Conservation (phyloP, 495 filamentous ascomycete species). For the Daldinia loculata region DNA sequence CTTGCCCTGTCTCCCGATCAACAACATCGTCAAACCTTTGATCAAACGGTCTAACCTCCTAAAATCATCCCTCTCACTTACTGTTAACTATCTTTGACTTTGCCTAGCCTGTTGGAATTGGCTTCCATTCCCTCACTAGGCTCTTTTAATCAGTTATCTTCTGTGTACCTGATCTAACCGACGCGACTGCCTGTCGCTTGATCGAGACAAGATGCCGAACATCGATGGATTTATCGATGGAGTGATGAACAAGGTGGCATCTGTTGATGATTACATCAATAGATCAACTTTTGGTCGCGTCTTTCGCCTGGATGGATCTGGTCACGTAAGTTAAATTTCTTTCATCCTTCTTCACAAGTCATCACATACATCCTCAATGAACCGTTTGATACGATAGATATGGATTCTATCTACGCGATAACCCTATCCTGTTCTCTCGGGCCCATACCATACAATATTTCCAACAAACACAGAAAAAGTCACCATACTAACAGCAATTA, state of each 20-base stretch:
- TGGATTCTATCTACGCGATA: constrained; percentile 6
- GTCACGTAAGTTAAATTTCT: constrained; percentile 63
- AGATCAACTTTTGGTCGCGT: constrained; percentile 67
- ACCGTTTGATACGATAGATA: constrained; percentile 2
- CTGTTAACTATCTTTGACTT: not conserved
- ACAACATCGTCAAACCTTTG: constrained; percentile 11
- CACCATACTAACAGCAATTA: constrained; percentile 48
- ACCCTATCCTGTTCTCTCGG: not conserved
- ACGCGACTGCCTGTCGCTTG: constrained; percentile 14
- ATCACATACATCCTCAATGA: not conserved
- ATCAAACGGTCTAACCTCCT: not conserved
- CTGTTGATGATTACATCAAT: constrained; percentile 50
- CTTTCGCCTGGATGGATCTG: constrained; percentile 75
- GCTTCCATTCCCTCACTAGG: not conserved
- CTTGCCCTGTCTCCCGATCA: constrained; percentile 3
- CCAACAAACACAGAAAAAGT: not conserved
- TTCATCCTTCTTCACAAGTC: not conserved
- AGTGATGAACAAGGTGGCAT: constrained; percentile 24
- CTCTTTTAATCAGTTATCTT: not conserved
- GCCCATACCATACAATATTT: not conserved
- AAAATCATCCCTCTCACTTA: constrained; percentile 9
- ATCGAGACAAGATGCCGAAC: constrained; percentile 22
- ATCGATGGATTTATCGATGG: constrained; percentile 22
- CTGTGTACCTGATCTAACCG: constrained; percentile 9
- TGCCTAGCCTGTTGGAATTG: not conserved